phyloP scores from a whole-genome alignment of 495 filamentous ascomycete species.

The Penicillium coffeae region DNA sequence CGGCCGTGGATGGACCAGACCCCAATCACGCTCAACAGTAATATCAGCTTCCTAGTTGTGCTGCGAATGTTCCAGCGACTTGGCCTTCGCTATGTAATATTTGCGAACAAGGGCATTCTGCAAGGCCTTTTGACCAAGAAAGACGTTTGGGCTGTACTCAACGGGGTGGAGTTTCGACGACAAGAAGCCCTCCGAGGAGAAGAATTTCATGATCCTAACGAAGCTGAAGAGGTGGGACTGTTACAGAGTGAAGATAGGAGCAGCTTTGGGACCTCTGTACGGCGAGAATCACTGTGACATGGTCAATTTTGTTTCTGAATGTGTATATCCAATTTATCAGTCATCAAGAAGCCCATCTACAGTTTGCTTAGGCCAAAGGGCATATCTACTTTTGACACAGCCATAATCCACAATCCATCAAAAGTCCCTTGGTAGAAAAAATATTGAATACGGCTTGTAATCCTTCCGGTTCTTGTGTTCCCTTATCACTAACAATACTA shows the following conservation, averaged over 20 bases:
- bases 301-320: neutral
- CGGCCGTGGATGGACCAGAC: conserved; percentile 99
- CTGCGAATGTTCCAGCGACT: conserved; percentile 91
- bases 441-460: too few relatives aligned
- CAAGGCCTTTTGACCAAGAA: conserved; percentile 94
- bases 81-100: conserved; percentile 85
- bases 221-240: conserved; percentile 50
- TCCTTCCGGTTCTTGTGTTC: too few relatives aligned
- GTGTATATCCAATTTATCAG: conserved; percentile 2
- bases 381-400: too few relatives aligned
- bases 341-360: neutral
- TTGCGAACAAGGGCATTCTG: conserved; percentile 73
- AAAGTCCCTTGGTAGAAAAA: too few relatives aligned
- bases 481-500: too few relatives aligned
- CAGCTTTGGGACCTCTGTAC: conserved; percentile 34
- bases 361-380: too few relatives aligned
- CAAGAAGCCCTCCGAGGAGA: conserved; percentile 30
- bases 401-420: too few relatives aligned
- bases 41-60: conserved; percentile 71
- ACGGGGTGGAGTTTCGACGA: conserved; percentile 65
- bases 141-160: conserved; percentile 92
- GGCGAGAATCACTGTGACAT: conserved; percentile 31
- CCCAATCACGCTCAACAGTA: conserved; percentile 79
- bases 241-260: conserved; percentile 42
- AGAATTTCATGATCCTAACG: conserved; percentile 34